A percentile compares a stretch with the other conserved stretches of the same genome.
phyloP scores from a whole-genome alignment of 495 filamentous ascomycete species.

The Penicillium coffeae region DNA sequence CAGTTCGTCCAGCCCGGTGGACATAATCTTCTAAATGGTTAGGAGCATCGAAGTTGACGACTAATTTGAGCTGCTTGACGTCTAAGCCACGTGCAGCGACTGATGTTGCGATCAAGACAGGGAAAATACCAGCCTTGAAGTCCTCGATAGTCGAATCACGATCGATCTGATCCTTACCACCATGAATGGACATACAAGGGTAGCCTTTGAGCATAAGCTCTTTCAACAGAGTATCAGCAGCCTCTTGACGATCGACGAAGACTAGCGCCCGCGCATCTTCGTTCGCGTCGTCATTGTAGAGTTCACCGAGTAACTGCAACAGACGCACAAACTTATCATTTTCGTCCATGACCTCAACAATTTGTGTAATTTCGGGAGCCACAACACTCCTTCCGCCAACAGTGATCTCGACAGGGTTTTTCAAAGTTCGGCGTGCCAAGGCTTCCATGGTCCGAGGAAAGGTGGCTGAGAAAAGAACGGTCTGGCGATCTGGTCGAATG shows the following conservation, averaged over 20 bases:
- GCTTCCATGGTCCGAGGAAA: conserved; percentile 94
- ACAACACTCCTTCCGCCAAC: conserved; percentile 91
- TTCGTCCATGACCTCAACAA: conserved; percentile 83
- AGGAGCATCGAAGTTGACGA: conserved; percentile 95
- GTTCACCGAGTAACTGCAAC: conserved; percentile 79
- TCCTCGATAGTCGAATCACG: conserved; percentile 91
- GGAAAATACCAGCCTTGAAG: conserved; percentile 88
- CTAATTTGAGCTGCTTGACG: conserved; percentile 93
- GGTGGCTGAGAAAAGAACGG: conserved; percentile 92
- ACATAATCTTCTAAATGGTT: conserved; percentile 99
- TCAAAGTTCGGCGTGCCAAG: conserved; percentile 82
- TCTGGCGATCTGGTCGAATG: conserved; percentile 87
- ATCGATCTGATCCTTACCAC: conserved; percentile 93
- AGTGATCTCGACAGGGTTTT: conserved; percentile 81
- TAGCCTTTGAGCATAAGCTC: conserved; percentile 87
- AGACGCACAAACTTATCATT: conserved; percentile 81
- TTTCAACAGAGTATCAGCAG: conserved; percentile 78
- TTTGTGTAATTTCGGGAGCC: conserved; percentile 89
- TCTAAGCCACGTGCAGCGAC: conserved; percentile 94
- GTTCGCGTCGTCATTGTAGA: conserved; percentile 71
- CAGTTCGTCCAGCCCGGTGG: conserved; percentile 90
- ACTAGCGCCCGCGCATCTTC: conserved; percentile 87
- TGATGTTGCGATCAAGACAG: conserved; percentile 89
- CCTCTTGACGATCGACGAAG: conserved; percentile 93
- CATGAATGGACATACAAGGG: conserved; percentile 93